A percentile compares a stretch with the other conserved stretches of the same genome.
Evolutionary conservation across 163 green algal species (phyloP).

Genomic region (Scenedesmus sp.): DNA sequence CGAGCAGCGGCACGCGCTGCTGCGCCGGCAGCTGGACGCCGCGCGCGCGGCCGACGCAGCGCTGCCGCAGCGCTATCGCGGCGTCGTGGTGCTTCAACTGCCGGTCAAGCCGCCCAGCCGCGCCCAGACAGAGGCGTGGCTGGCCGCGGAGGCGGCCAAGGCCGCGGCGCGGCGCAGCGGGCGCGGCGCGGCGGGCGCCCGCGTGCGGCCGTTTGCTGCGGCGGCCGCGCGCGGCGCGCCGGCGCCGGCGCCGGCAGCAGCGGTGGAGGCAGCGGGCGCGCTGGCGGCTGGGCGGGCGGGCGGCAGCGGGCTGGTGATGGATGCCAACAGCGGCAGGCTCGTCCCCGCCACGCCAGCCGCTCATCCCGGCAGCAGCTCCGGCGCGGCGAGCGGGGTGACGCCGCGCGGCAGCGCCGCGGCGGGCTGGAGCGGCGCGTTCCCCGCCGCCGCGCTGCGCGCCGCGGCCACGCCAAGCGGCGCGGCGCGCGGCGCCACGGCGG

Average conservation of each 20-base stretch:
- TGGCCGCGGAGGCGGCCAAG: slow-evolving; percentile 35
- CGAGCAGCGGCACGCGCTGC: slow-evolving; percentile 9
- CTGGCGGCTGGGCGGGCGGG: neutral
- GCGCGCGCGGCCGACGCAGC: neutral
- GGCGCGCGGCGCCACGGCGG: too few relatives aligned
- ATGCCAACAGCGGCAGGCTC: slow-evolving; percentile 77
- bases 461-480: too few relatives aligned
- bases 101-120: slow-evolving; percentile 52
- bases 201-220: neutral
- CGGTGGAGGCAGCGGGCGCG: neutral
- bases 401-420: too few relatives aligned
- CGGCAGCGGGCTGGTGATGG: slow-evolving; percentile 46
- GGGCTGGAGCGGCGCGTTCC: too few relatives aligned
- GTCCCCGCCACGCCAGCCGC: slow-evolving; percentile 44
- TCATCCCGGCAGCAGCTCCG: too few relatives aligned
- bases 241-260: slow-evolving; percentile 19
- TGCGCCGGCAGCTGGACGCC: slow-evolving; percentile 14
- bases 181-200: too few relatives aligned
- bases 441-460: too few relatives aligned
- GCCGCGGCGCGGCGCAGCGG: neutral
- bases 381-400: too few relatives aligned
- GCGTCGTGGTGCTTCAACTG: slow-evolving; percentile 24
- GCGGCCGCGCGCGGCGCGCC: neutral
- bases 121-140: slow-evolving; percentile 56
- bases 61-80: slow-evolving; percentile 34